A percentile compares a stretch with the other conserved stretches of the same genome.
These are phyloP conservation scores for Phytophthora rubi DNA, from an alignment of 352 stramenopile species.

Conservation along the genomic window DNA sequence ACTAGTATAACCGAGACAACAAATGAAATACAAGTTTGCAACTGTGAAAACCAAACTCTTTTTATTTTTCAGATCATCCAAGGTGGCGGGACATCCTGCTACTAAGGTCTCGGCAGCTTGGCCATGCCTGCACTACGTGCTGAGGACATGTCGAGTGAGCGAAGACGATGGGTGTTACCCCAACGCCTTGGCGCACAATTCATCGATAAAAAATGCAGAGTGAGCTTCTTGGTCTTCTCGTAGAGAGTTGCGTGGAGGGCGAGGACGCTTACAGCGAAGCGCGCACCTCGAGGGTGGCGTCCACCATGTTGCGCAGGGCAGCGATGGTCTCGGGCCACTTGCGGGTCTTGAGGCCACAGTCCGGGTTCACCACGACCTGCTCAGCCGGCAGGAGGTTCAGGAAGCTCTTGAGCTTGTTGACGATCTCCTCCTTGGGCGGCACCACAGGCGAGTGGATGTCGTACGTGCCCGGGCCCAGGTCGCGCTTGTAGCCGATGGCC, in stretches of 20 bases:
- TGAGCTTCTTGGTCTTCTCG: conserved; percentile 28
- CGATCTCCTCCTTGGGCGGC: conserved; percentile 87
- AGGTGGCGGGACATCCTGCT: conserved; percentile 48
- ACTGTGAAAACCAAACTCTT: conserved; percentile 36
- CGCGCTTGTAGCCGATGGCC: conserved; percentile 90
- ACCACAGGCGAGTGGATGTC: conserved; percentile 95
- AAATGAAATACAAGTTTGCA: not conserved
- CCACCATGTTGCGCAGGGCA: conserved; percentile 90
- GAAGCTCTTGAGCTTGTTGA: conserved; percentile 90
- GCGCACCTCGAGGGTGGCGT: conserved; percentile 77
- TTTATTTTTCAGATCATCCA: conserved; percentile 39
- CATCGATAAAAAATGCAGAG: conserved; percentile 33
- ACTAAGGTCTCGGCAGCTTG: conserved; percentile 46
- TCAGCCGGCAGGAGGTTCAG: conserved; percentile 76
- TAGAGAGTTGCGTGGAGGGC: not conserved
- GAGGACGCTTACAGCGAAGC: conserved; percentile 52
- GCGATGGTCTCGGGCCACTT: conserved; percentile 92
- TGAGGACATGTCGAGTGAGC: conserved; percentile 40
- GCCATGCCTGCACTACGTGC: conserved; percentile 36
- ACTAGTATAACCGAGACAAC: not conserved
- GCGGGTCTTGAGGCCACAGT: conserved; percentile 94
- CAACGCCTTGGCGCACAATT: conserved; percentile 37
- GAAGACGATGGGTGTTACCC: conserved; percentile 32
- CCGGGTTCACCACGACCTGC: conserved; percentile 91
- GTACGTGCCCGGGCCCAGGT: conserved; percentile 92